Percentiles rank a stretch among this genome's conserved stretches.
phyloP scores from a whole-genome alignment of 257 asterid genomes.

The Thymus mandschuricus region DNA sequence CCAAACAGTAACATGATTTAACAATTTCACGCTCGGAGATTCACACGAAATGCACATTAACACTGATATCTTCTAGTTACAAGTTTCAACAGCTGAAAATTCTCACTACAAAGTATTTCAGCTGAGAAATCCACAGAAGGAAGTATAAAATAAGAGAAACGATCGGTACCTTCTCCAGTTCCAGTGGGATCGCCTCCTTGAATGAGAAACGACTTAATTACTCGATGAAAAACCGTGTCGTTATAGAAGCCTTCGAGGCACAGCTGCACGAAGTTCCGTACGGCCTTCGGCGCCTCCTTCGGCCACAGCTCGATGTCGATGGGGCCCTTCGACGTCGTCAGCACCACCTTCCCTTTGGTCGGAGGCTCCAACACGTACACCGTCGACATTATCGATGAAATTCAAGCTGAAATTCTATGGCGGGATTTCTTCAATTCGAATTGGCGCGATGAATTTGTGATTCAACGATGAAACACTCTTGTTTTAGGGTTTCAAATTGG shows the following conservation, averaged over 20 bases:
- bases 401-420: background rate
- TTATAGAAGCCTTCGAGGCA: slow-evolving; percentile 93
- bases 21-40: background rate
- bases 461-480: background rate
- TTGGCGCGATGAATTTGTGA: slow-evolving; percentile 7
- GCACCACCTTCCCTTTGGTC: slow-evolving; percentile 87
- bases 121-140: slow-evolving; percentile 19
- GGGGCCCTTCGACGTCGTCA: slow-evolving; percentile 85
- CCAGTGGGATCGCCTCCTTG: slow-evolving; percentile 94
- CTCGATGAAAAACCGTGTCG: slow-evolving; percentile 80
- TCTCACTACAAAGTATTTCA: background rate
- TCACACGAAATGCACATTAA: background rate
- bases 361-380: slow-evolving; percentile 95
- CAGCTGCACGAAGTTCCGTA: slow-evolving; percentile 91
- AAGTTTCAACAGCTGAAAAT: slow-evolving; percentile 4
- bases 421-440: background rate
- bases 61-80: background rate
- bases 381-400: slow-evolving; percentile 67
- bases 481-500: slow-evolving; percentile 40
- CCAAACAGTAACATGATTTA: background rate
- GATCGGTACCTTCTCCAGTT: slow-evolving; percentile 65
- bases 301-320: slow-evolving; percentile 98
- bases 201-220: slow-evolving; percentile 77
- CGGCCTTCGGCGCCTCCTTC: slow-evolving; percentile 97
- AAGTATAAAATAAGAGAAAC: background rate